Evolutionary conservation across 805 yeast genomes (phyloP), one percentile per base, ranked within the genome.

Genomic region (Schwanniomyces vanrijiae): DNA sequence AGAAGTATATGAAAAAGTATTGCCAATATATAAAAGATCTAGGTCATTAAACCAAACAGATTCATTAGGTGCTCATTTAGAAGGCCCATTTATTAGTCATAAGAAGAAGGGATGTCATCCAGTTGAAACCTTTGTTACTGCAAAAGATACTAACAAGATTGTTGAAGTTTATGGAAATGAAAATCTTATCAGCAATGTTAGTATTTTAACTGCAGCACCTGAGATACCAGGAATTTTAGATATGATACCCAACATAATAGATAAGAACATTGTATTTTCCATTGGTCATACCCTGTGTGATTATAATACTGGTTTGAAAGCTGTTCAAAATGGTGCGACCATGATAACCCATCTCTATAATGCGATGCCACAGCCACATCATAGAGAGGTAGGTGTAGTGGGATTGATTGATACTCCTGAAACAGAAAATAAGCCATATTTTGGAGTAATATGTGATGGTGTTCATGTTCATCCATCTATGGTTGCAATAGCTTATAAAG

Each of bases 321-420:
- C 84, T 0, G 63, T 80, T 29, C 59, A 64, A 19, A 54, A 65
- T n/a, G 85, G 85, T 20, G 82, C 83, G 13, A 55, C 75, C n/a
- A 80, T 81, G 84, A 67, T 81, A 46, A 81, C 86, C 3, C 86
- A 81, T 55, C 67, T 81, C 44, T 81, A 77, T 62, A 81, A 81
- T 54, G 86, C 86, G 53, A 81, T 81, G 86, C 82, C 82, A 3
- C 76, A 63, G 64, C 82, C 81, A 6, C 84, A 79, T 55, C 84
- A 80, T 55, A 65, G 86, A 54, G 78, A 80, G 43, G 79, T 78
- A 9, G 84, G 85, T 11, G 75, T 80, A 18, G 71, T 79, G 29
- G 86, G 85, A 2, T 64, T 80, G 28, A 69, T 61, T 42, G 67
- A 56, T 37, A 64, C 66, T 29, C 68, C 64, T 45, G 58, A 45